A percentile compares a stretch with the other conserved stretches of the same genome.
These are phyloP conservation scores for Gonium pectorale DNA, from an alignment of 139 green algal species.

Conservation along the genomic window DNA sequence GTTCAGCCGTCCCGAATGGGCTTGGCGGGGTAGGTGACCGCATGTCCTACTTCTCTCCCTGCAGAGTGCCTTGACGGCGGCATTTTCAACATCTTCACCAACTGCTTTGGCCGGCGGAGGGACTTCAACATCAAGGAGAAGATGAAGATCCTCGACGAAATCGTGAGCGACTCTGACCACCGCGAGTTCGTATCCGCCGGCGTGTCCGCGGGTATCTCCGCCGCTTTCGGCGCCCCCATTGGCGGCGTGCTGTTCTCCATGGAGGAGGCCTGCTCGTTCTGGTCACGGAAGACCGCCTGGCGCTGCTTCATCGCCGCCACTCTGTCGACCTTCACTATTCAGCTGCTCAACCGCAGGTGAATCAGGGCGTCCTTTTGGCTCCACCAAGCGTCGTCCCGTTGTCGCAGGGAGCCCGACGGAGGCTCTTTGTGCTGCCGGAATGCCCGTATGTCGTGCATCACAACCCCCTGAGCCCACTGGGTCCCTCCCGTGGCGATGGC, in stretches of 20 bases:
- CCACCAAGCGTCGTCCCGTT: no score
- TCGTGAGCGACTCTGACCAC: slow-evolving; percentile 76
- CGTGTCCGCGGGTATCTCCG: slow-evolving; percentile 83
- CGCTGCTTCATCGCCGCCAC: slow-evolving; percentile 88
- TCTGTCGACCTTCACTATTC: slow-evolving; percentile 76
- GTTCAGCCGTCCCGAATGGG: no score
- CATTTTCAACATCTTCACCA: slow-evolving; percentile 36
- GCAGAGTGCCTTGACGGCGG: slow-evolving; percentile 41
- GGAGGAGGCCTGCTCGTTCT: slow-evolving; percentile 85
- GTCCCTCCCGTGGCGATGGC: neutral
- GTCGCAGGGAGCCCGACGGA: no score
- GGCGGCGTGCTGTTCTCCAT: slow-evolving; percentile 93
- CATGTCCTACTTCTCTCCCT: no score
- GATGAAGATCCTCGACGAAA: slow-evolving; percentile 72
- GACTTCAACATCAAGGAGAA: slow-evolving; percentile 53
- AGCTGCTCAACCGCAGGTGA: slow-evolving; percentile 60
- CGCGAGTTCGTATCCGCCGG: slow-evolving; percentile 91
- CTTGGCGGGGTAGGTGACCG: no score
- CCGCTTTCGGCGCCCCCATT: slow-evolving; percentile 92
- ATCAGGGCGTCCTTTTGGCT: no score
- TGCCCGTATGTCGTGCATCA: no score
- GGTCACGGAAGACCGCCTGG: slow-evolving; percentile 82
- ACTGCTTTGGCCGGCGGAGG: slow-evolving; percentile 46
- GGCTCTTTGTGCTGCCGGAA: no score
- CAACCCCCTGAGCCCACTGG: no score